Conservation (phyloP, 2,329 filamentous ascomycete genomes). For the Blastomyces silverae region DNA sequence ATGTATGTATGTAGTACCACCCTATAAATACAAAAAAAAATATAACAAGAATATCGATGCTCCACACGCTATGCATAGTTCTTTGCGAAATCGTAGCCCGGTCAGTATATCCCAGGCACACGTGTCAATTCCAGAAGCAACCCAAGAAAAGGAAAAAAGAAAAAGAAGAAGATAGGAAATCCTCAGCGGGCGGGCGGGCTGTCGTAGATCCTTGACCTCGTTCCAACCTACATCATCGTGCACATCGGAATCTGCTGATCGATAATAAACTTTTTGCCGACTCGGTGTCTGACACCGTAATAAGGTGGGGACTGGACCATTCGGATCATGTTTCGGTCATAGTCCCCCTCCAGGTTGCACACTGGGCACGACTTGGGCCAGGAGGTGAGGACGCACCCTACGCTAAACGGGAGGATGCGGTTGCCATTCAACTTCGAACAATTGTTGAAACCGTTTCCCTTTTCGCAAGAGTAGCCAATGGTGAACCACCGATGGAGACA, state of each 20-base stretch:
- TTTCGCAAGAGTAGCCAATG: constrained; percentile 41
- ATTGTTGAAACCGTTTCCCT: constrained; percentile 27
- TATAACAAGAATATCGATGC: not conserved
- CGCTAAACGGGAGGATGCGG: constrained; percentile 17
- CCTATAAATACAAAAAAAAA: not conserved
- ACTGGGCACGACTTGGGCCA: constrained; percentile 28
- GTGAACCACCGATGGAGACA: constrained; percentile 47
- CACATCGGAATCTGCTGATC: constrained; percentile 11
- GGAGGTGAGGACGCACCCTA: constrained; percentile 21
- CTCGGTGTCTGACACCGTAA: constrained; percentile 13
- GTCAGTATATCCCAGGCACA: not conserved
- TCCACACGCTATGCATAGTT: not conserved
- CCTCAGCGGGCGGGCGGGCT: not conserved
- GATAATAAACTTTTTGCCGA: constrained; percentile 12
- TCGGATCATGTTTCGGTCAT: constrained; percentile 29
- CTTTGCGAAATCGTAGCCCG: not conserved
- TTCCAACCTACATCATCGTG: constrained; percentile 18
- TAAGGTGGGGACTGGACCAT: constrained; percentile 21
- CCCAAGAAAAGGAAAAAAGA: not conserved
- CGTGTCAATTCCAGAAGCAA: not conserved
- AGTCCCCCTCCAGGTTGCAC: constrained; percentile 29
- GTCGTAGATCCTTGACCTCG: not conserved
- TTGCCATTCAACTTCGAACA: constrained; percentile 23
- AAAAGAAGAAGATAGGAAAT: not conserved
- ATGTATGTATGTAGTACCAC: not conserved